Evolutionary conservation across 768 basidiomycete genomes (phyloP).

Genomic region (Suillus sp.): DNA sequence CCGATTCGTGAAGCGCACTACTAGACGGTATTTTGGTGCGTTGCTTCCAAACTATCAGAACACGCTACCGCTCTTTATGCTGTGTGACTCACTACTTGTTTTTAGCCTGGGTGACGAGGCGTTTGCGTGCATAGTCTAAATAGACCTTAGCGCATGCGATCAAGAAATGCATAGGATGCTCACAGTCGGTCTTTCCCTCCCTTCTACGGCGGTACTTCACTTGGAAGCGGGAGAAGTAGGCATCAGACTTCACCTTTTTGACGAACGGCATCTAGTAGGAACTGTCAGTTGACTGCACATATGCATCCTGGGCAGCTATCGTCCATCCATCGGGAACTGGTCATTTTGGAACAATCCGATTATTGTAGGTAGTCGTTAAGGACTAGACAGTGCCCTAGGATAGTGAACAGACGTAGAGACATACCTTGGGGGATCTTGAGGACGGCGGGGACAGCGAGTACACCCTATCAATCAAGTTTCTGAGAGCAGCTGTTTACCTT

Average conservation of each 20-base stretch:
- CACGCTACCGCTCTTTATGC: not conserved
- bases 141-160: slow-evolving; percentile 15
- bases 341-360: not conserved
- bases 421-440: slow-evolving; percentile 44
- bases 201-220: slow-evolving; percentile 97
- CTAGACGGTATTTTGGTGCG: slow-evolving; percentile 96
- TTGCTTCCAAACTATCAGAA: slow-evolving; percentile 53
- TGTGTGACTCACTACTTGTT: slow-evolving; percentile 85
- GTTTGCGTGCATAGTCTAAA: slow-evolving; percentile 95
- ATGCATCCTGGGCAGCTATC: slow-evolving; percentile 30
- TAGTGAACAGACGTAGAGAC: slow-evolving; percentile 17
- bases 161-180: slow-evolving; percentile 29
- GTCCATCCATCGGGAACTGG: slow-evolving; percentile 34
- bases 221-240: slow-evolving; percentile 98
- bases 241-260: slow-evolving; percentile 93
- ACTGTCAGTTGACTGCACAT: slow-evolving; percentile 21
- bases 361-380: not conserved
- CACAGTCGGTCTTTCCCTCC: slow-evolving; percentile 99
- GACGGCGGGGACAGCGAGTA: slow-evolving; percentile 33
- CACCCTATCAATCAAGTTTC: slow-evolving; percentile 14
- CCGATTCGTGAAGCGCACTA: slow-evolving; percentile 98
- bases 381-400: not conserved
- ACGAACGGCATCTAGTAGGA: slow-evolving; percentile 85
- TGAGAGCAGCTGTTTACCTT: slow-evolving; percentile 26
- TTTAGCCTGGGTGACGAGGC: slow-evolving; percentile 96